Percentiles rank a stretch among this genome's conserved stretches.
Conservation (phyloP, 352 stramenopile genomes). For the Phytophthora sojae region DNA sequence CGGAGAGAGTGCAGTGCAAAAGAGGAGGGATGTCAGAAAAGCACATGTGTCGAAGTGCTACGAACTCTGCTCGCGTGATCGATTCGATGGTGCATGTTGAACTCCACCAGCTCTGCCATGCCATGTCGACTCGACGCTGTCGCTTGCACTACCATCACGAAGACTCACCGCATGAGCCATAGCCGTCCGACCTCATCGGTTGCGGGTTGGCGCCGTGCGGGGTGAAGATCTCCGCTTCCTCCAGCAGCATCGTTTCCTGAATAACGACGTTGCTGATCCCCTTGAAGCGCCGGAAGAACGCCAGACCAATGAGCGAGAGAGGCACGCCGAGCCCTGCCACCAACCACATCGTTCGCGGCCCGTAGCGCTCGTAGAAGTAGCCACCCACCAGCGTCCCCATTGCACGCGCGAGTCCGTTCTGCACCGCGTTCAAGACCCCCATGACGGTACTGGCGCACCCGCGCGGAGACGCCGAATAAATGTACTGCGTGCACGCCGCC, state of each 20-base stretch:
- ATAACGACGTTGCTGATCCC: constrained; percentile 1
- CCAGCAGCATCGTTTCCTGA: not conserved
- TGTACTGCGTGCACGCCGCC: constrained; percentile 54
- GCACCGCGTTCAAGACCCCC: constrained; percentile 57
- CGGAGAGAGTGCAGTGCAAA: not conserved
- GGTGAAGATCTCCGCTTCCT: constrained; percentile 17
- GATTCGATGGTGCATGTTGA: constrained; percentile 2
- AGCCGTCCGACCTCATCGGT: not conserved
- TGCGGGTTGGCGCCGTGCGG: constrained; percentile 16
- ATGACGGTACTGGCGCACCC: constrained; percentile 56
- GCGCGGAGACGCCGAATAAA: constrained; percentile 46
- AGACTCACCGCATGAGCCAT: constrained; percentile 2
- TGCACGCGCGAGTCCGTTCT: constrained; percentile 53
- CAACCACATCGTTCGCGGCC: constrained; percentile 56
- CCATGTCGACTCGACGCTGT: constrained; percentile 8
- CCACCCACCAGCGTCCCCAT: constrained; percentile 53
- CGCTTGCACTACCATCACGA: not conserved
- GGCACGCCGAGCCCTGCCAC: constrained; percentile 40
- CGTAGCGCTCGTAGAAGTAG: constrained; percentile 59
- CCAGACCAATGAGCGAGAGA: constrained; percentile 13
- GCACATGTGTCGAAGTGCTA: constrained; percentile 1
- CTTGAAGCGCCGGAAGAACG: constrained; percentile 21
- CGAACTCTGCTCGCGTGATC: constrained; percentile 1
- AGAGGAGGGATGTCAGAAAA: constrained; percentile 4
- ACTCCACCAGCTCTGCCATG: constrained; percentile 1